Evolutionary conservation across 257 asterid genomes (phyloP), one percentile per base, ranked within the genome.

Genomic region (Solanum clarkiae): DNA sequence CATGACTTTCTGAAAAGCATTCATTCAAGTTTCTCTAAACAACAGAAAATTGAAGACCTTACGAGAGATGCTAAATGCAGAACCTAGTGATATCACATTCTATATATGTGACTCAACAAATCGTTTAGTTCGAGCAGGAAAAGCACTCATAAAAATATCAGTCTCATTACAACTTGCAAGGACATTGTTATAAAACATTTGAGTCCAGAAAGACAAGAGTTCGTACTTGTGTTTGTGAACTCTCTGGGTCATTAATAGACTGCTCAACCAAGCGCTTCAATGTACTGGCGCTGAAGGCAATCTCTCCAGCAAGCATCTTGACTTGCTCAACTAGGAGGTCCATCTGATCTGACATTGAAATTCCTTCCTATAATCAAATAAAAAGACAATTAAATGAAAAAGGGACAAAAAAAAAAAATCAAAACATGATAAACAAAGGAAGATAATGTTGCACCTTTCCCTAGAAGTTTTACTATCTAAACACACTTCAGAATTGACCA

Each of bases 221-320:
- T 8, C 69, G 63, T 88, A 95, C 99, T 93, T 95, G 98, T 85
- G 90, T 56, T 89, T 87, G 94, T 24, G 94, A 92, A 88, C 94
- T 90, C 85, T 92, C 98, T 6, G 98, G 98, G 88, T 95, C 96
- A 93, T 92, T 90, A 65, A 83, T 90, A 51, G 98, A 94, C 92
- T 94, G 98, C 88, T 95, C 99, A 75, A 92, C 85, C 55, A 97
- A 86, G 83, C 99, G 98, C 90, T 95, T 97, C 83, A 97, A 91
- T 63, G 99, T 94, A 88, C 99, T 97, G 86, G 97, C 90, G 88
- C 94, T 91, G 85, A 97, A 94, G 80, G 98, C 99, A 92, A 95
- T 97, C 92, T 97, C 99, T 83, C 99, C 99, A 68, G 98, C 97
- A 89, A 97, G 98, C 99, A 97, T 94, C 92, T 97, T 97, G 79